A percentile compares a stretch with the other conserved stretches of the same genome.
These are phyloP conservation scores for Nitzschia palea DNA, from an alignment of 108 stramenopile genomes.

Conservation along the genomic window DNA sequence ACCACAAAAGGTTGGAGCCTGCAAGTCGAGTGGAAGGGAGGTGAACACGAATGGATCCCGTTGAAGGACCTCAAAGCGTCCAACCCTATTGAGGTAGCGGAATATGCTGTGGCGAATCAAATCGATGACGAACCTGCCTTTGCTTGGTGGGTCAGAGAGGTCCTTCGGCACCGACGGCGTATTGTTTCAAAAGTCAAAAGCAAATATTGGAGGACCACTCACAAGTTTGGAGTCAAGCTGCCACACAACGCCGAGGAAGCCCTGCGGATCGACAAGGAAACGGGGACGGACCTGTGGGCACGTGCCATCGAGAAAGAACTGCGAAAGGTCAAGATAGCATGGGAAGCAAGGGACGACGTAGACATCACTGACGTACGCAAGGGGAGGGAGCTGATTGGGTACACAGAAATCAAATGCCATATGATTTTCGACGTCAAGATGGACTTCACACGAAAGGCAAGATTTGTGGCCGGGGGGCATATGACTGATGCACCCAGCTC, in stretches of 20 bases:
- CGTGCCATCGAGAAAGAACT: slow-evolving; percentile 43
- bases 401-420: slow-evolving; percentile 28
- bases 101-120: slow-evolving; percentile 34
- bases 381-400: slow-evolving; percentile 20
- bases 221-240: slow-evolving; percentile 32
- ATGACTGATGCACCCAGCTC: slow-evolving; percentile 27
- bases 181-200: slow-evolving; percentile 40
- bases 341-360: slow-evolving; percentile 19
- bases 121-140: slow-evolving; percentile 45
- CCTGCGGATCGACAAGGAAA: slow-evolving; percentile 28
- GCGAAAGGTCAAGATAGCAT: slow-evolving; percentile 35
- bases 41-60: slow-evolving; percentile 18
- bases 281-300: slow-evolving; percentile 26
- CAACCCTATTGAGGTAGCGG: slow-evolving; percentile 48
- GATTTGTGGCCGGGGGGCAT: slow-evolving; percentile 37
- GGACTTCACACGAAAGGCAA: slow-evolving; percentile 12
- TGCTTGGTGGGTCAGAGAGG: slow-evolving; percentile 44
- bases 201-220: slow-evolving; percentile 40
- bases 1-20: slow-evolving; percentile 57
- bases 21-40: slow-evolving; percentile 40
- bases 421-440: slow-evolving; percentile 54
- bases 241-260: slow-evolving; percentile 40
- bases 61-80: slow-evolving; percentile 48
- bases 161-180: slow-evolving; percentile 6
- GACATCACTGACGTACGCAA: too few species aligned